phyloP scores from a whole-genome alignment of 345 rosid species.

The Populus alba region DNA sequence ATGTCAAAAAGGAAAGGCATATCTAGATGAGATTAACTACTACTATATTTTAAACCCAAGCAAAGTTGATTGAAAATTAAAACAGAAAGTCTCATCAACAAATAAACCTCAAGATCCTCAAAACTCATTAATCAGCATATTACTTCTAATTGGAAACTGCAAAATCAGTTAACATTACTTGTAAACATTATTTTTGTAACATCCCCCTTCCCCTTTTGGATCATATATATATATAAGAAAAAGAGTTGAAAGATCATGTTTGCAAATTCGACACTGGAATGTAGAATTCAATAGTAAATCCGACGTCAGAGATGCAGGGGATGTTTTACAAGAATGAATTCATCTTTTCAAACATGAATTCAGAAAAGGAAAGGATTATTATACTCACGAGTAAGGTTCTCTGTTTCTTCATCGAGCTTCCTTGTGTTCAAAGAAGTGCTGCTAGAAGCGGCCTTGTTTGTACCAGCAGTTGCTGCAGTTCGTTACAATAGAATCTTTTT shows the following conservation, averaged over 20 bases:
- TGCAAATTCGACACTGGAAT: too few species aligned
- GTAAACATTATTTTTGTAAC: background rate
- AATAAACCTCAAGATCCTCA: too few species aligned
- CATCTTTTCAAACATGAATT: background rate
- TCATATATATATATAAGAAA: too few species aligned
- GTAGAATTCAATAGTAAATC: too few species aligned
- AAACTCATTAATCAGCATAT: too few species aligned
- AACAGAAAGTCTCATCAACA: too few species aligned
- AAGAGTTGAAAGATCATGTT: too few species aligned
- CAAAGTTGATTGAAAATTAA: background rate
- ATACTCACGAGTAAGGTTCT: slow-evolving; percentile 84
- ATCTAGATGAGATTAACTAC: background rate
- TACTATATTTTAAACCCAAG: background rate
- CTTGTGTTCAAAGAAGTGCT: slow-evolving; percentile 86
- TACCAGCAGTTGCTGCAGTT: slow-evolving; percentile 70
- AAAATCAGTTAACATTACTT: background rate
- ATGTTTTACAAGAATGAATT: too few species aligned
- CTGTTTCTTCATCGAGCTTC: slow-evolving; percentile 92
- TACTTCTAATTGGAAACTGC: background rate
- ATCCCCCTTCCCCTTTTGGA: too few species aligned
- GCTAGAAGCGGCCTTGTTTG: slow-evolving; percentile 91
- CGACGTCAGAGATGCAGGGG: too few species aligned
- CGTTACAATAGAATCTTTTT: background rate
- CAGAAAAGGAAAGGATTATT: background rate
- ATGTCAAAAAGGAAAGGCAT: background rate